Evolutionary conservation across 2,329 filamentous ascomycete species (phyloP).

Genomic region (Raffaelea deltoideospora): DNA sequence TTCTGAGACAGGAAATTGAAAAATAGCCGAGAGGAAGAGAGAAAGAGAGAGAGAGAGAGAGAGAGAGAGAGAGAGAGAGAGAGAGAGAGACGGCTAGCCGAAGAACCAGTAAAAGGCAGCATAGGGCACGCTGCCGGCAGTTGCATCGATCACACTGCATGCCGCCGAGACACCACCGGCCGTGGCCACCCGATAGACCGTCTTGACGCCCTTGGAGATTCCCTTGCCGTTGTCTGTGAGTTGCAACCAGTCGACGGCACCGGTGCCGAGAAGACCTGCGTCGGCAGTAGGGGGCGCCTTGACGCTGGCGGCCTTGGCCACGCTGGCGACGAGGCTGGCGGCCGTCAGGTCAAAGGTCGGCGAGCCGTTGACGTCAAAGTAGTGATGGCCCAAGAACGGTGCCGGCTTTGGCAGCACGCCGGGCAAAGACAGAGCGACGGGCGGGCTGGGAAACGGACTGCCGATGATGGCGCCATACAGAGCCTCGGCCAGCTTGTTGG

Average conservation of each 20-base stretch:
- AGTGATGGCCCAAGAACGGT: constrained; percentile 47
- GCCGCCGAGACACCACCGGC: constrained; percentile 31
- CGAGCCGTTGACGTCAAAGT: constrained; percentile 37
- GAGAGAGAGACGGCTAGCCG: constrained; percentile 12
- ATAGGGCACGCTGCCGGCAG: constrained; percentile 37
- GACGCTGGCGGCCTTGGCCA: constrained; percentile 32
- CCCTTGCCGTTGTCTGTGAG: constrained; percentile 19
- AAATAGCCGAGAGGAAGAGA: too few species aligned
- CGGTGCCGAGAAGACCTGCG: constrained; percentile 28
- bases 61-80: background rate
- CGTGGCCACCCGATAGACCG: constrained; percentile 40
- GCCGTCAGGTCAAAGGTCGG: constrained; percentile 45
- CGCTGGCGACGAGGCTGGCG: constrained; percentile 24
- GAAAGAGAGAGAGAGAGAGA: background rate
- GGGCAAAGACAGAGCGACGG: constrained; percentile 20
- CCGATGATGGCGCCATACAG: constrained; percentile 26
- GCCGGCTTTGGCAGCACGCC: constrained; percentile 15
- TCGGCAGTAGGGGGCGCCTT: constrained; percentile 35
- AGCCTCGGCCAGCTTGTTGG: constrained; percentile 14
- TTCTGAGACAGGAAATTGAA: too few species aligned
- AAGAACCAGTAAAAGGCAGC: constrained; percentile 45
- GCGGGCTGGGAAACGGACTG: constrained; percentile 27
- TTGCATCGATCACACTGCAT: constrained; percentile 23
- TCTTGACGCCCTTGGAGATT: constrained; percentile 18
- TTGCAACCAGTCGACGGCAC: constrained; percentile 40